Evolutionary conservation across 2,329 filamentous ascomycete species (phyloP).

Genomic region (Epichloe coenophiala): DNA sequence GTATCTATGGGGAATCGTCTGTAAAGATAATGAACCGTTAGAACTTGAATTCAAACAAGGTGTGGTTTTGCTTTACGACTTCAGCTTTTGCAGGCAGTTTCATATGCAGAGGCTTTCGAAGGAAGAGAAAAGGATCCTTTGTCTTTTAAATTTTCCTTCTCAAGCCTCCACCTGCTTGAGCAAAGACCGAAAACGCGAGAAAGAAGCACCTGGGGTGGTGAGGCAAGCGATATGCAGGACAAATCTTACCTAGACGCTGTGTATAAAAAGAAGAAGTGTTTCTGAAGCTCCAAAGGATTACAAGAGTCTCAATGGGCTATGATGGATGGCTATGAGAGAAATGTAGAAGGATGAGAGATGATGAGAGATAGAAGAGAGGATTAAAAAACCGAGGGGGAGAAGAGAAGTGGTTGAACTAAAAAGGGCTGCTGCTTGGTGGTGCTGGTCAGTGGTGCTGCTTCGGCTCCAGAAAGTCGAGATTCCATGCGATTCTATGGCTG

Average conservation of each 20-base stretch:
- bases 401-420: constrained; percentile 18
- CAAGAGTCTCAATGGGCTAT: constrained; percentile 11
- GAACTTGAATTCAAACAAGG: not conserved
- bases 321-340: constrained; percentile 2
- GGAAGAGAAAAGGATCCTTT: not conserved
- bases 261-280: constrained; percentile 5
- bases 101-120: not conserved
- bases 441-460: constrained; percentile 1
- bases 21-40: not conserved
- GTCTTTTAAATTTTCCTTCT: too few species aligned
- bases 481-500: constrained; percentile 33
- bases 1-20: constrained; percentile 20
- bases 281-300: constrained; percentile 2
- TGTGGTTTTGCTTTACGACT: not conserved
- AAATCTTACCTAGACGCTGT: constrained; percentile 12
- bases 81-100: not conserved
- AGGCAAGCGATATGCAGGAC: not conserved
- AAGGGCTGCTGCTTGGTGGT: constrained; percentile 17
- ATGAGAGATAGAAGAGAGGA: constrained; percentile 11
- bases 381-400: constrained; percentile 12
- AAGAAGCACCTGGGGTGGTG: not conserved
- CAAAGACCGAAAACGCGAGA: not conserved
- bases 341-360: constrained; percentile 9
- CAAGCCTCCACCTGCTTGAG: not conserved
- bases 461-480: constrained; percentile 21